Evolutionary conservation across 192 early-diverging fungal species (phyloP).

Genomic region (Pilobolus umbonatus): DNA sequence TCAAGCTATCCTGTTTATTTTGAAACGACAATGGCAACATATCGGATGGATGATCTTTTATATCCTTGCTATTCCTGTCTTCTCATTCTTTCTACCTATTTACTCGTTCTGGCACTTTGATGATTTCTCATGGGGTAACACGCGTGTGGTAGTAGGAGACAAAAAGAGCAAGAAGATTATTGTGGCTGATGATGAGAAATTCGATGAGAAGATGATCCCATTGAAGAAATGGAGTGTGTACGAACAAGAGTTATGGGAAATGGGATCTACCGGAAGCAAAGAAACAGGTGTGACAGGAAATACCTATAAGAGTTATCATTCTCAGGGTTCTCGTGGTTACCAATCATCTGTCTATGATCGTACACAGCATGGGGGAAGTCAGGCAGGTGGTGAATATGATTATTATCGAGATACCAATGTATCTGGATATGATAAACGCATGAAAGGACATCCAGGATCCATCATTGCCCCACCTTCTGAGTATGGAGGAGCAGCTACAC

Average conservation of each 20-base stretch:
- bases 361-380: constrained; percentile 35
- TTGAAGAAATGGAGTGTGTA: constrained; percentile 85
- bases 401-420: constrained; percentile 30
- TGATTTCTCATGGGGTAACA: constrained; percentile 98
- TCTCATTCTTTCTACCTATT: constrained; percentile 85
- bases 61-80: constrained; percentile 87
- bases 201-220: constrained; percentile 82
- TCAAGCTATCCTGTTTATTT: constrained; percentile 81
- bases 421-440: constrained; percentile 15
- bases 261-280: constrained; percentile 46
- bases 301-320: constrained; percentile 35
- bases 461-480: constrained; percentile 20
- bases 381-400: constrained; percentile 28
- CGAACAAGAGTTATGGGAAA: constrained; percentile 76
- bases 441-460: constrained; percentile 15
- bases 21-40: constrained; percentile 65
- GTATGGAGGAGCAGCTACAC: constrained; percentile 14
- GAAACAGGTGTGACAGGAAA: constrained; percentile 41
- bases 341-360: constrained; percentile 23
- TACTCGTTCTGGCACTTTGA: constrained; percentile 99
- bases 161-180: constrained; percentile 59
- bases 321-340: constrained; percentile 16
- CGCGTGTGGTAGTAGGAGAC: constrained; percentile 75
- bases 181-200: constrained; percentile 70
- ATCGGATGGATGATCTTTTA: constrained; percentile 85